phyloP scores from a whole-genome alignment of 2,329 filamentous ascomycete genomes.

The Mycosphaerella sp. region DNA sequence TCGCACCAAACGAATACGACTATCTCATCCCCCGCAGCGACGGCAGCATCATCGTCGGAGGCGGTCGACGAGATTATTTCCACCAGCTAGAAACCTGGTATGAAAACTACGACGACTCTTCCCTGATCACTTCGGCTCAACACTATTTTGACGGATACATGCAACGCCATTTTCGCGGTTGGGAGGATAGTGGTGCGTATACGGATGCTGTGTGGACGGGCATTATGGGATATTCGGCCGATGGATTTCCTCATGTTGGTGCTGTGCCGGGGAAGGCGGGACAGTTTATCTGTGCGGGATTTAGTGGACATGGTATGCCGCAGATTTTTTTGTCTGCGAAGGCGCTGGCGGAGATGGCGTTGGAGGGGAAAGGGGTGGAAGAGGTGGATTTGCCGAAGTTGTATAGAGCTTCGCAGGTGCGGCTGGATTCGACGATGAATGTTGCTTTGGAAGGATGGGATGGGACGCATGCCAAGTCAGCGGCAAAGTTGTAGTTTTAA shows the following conservation, averaged over 20 bases:
- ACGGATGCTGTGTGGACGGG: slow-evolving; percentile 41
- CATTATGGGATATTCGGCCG: slow-evolving; percentile 29
- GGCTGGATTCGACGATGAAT: slow-evolving; percentile 16
- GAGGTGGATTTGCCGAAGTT: slow-evolving; percentile 19
- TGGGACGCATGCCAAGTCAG: slow-evolving; percentile 6
- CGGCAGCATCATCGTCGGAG: slow-evolving; percentile 43
- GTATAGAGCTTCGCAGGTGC: slow-evolving; percentile 14
- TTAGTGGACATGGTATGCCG: slow-evolving; percentile 23
- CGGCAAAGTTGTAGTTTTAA: slow-evolving; percentile 13
- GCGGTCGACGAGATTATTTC: slow-evolving; percentile 30
- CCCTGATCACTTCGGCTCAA: slow-evolving; percentile 39
- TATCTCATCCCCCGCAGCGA: slow-evolving; percentile 44
- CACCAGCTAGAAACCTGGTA: slow-evolving; percentile 38
- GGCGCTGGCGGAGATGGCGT: slow-evolving; percentile 17
- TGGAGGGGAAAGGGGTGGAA: slow-evolving; percentile 9
- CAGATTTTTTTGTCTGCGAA: slow-evolving; percentile 23
- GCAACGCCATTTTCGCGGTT: slow-evolving; percentile 44
- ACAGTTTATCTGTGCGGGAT: slow-evolving; percentile 24
- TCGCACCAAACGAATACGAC: slow-evolving; percentile 24
- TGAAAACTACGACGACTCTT: slow-evolving; percentile 42
- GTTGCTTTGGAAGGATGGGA: slow-evolving; percentile 17
- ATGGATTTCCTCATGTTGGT: slow-evolving; percentile 24
- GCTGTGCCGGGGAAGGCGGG: slow-evolving; percentile 18
- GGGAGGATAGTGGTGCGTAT: slow-evolving; percentile 37
- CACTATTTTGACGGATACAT: slow-evolving; percentile 47